phyloP scores from a whole-genome alignment of 495 filamentous ascomycete species.

The Friedmanniomyces simplex region DNA sequence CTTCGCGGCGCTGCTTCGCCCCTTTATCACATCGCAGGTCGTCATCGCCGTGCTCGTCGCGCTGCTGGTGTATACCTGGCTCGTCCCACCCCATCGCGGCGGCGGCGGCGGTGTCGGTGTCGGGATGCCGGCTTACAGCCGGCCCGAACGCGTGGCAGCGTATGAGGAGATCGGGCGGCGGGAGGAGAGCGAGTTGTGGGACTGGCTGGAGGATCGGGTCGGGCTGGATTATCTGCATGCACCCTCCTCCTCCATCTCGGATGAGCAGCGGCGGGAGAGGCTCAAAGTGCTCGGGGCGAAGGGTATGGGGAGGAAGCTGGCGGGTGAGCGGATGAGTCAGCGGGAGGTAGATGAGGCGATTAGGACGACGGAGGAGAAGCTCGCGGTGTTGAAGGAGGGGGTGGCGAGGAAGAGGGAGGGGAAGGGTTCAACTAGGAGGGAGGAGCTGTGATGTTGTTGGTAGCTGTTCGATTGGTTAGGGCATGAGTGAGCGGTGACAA shows the following conservation, averaged over 20 bases:
- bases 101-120: constrained; percentile 9
- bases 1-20: constrained; percentile 55
- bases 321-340: constrained; percentile 64
- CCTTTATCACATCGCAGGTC: constrained; percentile 49
- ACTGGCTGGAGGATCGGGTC: constrained; percentile 85
- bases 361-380: constrained; percentile 67
- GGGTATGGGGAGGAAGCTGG: constrained; percentile 41
- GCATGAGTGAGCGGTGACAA: no score
- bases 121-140: constrained; percentile 11
- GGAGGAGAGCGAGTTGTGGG: constrained; percentile 89
- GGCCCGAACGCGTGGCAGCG: constrained; percentile 61
- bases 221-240: constrained; percentile 48
- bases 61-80: constrained; percentile 44
- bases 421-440: not conserved
- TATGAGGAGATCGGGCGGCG: constrained; percentile 90
- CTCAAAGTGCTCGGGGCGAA: constrained; percentile 27
- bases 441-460: not conserved
- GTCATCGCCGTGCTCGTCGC: constrained; percentile 53
- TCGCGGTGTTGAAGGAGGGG: constrained; percentile 63
- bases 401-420: constrained; percentile 46
- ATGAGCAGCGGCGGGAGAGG: constrained; percentile 6
- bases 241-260: no score
- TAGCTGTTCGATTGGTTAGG: no score
- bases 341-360: constrained; percentile 79
- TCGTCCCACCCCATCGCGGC: constrained; percentile 24